Evolutionary conservation across 371 early-diverging fungal species (phyloP), one percentile per base, ranked within the genome.

Genomic region (Mortierella sp.): DNA sequence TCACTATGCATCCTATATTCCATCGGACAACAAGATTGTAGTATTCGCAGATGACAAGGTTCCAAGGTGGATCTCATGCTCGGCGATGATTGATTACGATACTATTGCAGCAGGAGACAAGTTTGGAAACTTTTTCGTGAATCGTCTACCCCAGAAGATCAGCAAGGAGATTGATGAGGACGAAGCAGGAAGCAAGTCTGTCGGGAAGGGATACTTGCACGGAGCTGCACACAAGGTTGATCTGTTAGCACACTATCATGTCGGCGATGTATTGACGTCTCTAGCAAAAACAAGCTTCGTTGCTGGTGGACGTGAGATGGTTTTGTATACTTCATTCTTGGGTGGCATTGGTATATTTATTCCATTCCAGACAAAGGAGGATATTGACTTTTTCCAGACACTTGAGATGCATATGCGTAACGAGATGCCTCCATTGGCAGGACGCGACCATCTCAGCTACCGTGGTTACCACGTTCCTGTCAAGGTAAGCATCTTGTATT

Each of bases 101-200:
- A 98, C 99, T 5, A 89, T 97, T 0, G 96, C 92, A 1, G 95
- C 91, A 28, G 97, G 95, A 13, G 99, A 99, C 88, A 97, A 97
- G 84, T 98, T 98, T 88, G 99, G 99, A 36, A 97, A 96, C 71
- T 84, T 99, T 43, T 92, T 91, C 72, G 92, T 96, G 15, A 75
- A 91, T 65, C 92, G 98, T 47, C 83, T 96, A 60, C 93, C 96
- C 0, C 71, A 78, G 22, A 87, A 88, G 19, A 76, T 87, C 10
- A 89, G 89, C 36, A 86, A 91, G 55, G 94, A 94, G 65, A 83
- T 97, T 43, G 97, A 97, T 59, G 94, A 95, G 47, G 99, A 97
- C 69, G 93, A 94, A 1, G 92, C 96, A 4, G 97, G 96, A 11
- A 93, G 92, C 66, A 90, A 93, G 60, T 86, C 95, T 22, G 83